Evolutionary conservation across 2,329 filamentous ascomycete species (phyloP), one percentile per base, ranked within the genome.

Genomic region (Diaporthe citri): DNA sequence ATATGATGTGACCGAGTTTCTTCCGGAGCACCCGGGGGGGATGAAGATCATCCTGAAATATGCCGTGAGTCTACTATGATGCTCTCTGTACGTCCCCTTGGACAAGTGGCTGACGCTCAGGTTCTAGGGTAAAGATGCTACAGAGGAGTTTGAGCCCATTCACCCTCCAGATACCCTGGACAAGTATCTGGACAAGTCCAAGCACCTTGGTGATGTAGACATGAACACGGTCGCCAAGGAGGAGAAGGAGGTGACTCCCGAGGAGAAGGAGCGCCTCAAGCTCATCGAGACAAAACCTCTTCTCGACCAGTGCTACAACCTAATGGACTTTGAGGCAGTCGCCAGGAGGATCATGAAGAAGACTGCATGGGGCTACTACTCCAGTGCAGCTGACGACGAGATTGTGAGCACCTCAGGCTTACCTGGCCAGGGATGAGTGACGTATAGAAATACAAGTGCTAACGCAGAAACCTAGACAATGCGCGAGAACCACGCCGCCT

Each of bases 351-450:
- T 97, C 74, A 98, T 98, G 96, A 98, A 97, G 90, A 97, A 94
- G 87, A 93, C 93, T 1, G 96, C 96, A 0, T 99, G 97, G 97
- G 97, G 94, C 36, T 99, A 99, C 86, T 99, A 99, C 84, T 98
- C 95, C 0, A 97, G 94, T 81, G 96, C 95, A 74, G 95, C 96
- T 0, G 95, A 97, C 81, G 95, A 97, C 81, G 94, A 96, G 84
- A 95, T 96, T 85, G 93, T 95, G 82, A 81, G 90, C 83, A 13
- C 7, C 52, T 7, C 34, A 22, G 51, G 39, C 22, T 55, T 41
- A 31, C 7, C 36, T 39, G n/a, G 3, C 20, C 2, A 25, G 41
- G 31, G 2, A 20, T 22, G 69, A 51, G 8, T 22, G 9, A 15
- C 13, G 4, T 36, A 5, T 10, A 6, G 2, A n/a, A 10, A 17